Evolutionary conservation across 2,329 filamentous ascomycete genomes (phyloP), one percentile per base, ranked within the genome.

Genomic region (Rhinocladiella mackenziei): DNA sequence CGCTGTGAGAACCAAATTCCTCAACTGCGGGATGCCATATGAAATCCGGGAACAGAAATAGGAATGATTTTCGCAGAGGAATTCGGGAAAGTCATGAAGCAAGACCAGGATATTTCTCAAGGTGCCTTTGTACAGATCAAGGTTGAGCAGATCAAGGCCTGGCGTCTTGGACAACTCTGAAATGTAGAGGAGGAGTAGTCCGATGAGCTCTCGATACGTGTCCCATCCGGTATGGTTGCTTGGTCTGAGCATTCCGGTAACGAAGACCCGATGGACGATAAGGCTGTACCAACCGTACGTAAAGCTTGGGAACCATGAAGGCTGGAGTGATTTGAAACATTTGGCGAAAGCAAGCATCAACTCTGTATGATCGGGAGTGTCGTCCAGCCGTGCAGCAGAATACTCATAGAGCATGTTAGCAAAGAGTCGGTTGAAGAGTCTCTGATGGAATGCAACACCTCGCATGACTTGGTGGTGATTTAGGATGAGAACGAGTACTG

Each of bases 1-100:
- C 5, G 89, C 88, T 51, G 85, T 85, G 50, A 97, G 75, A 40
- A 98, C 81, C 42, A 95, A 74, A 60, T 97, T 96, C 54, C 89
- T 81, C 39, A 96, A 74, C 65, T 97, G 92, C 11, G 83, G 82
- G 65, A 87, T 92, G 59, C 92, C 84, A 38, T 81, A 78, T 1
- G 89, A 86, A 45, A 97, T 84, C 59, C 80, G 81, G 56, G 85
- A 83, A 68, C 84, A 89, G 39, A 98, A 78, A 55, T 81, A 79
- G 55, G 86, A 80, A 61, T 94, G 86, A 63, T 94, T 88, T 57
- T 89, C 86, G 4, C 86, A 84, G 30, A 98, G 70, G 65, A 95
- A 98, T 44, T 96, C 89, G 0, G 91, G 86, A 65, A 88, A 97
- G 64, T 98, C 92, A 61, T 97, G 92, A 56, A 95, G 86, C 40